Percentiles rank a stretch among this genome's conserved stretches.
These are phyloP conservation scores for Clarireedia monteithiana DNA, from an alignment of 2,329 filamentous ascomycete genomes.

Conservation along the genomic window DNA sequence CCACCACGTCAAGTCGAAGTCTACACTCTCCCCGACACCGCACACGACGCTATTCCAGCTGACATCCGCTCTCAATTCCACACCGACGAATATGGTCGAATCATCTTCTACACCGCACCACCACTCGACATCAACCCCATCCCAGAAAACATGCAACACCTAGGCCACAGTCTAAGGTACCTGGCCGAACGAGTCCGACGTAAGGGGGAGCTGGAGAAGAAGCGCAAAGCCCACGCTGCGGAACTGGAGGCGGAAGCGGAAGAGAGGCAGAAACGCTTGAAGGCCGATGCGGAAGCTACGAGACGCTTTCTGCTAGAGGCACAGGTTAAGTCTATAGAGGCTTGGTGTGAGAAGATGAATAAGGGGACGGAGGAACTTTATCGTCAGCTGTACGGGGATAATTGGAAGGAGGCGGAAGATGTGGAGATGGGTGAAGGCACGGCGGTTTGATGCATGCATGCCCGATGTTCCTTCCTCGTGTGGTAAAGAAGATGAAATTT, in stretches of 20 bases:
- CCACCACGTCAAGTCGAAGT: conserved; percentile 55
- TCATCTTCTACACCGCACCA: conserved; percentile 62
- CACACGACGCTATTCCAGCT: conserved; percentile 54
- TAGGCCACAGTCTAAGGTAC: conserved; percentile 43
- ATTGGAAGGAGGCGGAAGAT: not conserved
- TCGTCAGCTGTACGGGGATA: conserved; percentile 13
- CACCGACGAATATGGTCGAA: conserved; percentile 53
- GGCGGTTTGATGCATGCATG: no score
- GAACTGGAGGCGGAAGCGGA: conserved; percentile 25
- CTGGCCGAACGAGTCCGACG: conserved; percentile 36
- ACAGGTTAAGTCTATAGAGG: conserved; percentile 15
- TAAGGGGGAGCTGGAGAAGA: conserved; percentile 30
- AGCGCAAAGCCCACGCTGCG: conserved; percentile 23
- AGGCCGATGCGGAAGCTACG: conserved; percentile 13
- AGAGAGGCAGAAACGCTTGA: conserved; percentile 19
- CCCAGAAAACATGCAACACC: conserved; percentile 21
- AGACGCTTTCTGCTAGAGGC: conserved; percentile 14
- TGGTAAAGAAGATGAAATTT: not conserved
- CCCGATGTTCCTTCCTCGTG: no score
- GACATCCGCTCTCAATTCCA: conserved; percentile 61
- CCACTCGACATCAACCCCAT: conserved; percentile 41
- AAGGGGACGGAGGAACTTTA: conserved; percentile 25
- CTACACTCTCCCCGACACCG: conserved; percentile 54
- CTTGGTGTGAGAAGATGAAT: conserved; percentile 20
- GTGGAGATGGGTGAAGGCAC: not conserved